These are phyloP conservation scores for Phytophthora colocasiae DNA, from an alignment of 352 stramenopile species.

Conservation along the genomic window DNA sequence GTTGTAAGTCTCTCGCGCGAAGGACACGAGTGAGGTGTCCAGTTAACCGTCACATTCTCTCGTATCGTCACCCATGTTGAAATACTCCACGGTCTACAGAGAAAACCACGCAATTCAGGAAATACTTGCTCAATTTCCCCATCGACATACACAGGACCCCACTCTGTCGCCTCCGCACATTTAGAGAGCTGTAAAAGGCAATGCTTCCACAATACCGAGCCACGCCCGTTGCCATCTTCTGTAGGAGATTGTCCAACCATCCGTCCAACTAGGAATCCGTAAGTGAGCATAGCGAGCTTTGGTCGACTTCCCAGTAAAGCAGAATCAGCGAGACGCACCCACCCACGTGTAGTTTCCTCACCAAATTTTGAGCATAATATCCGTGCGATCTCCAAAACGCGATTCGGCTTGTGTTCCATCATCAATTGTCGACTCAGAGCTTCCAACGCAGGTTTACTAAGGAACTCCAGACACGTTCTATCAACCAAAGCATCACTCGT, in stretches of 20 bases:
- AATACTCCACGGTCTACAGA: slow-evolving; percentile 39
- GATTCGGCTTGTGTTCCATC: slow-evolving; percentile 28
- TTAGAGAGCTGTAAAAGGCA: slow-evolving; percentile 28
- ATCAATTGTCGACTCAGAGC: slow-evolving; percentile 41
- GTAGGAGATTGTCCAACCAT: slow-evolving; percentile 4
- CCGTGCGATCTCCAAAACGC: slow-evolving; percentile 39
- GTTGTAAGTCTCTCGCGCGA: slow-evolving; percentile 16
- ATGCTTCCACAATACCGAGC: slow-evolving; percentile 18
- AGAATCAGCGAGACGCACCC: slow-evolving; percentile 43
- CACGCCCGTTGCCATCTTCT: neutral
- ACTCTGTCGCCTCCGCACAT: slow-evolving; percentile 42
- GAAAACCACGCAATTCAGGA: slow-evolving; percentile 13
- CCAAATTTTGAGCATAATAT: slow-evolving; percentile 27
- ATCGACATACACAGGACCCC: slow-evolving; percentile 38
- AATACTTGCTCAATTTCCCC: slow-evolving; percentile 42
- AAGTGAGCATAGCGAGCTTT: slow-evolving; percentile 55
- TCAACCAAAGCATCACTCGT: slow-evolving; percentile 40
- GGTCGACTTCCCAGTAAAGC: slow-evolving; percentile 23
- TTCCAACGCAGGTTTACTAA: slow-evolving; percentile 42
- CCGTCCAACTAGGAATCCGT: slow-evolving; percentile 21
- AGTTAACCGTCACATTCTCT: slow-evolving; percentile 4
- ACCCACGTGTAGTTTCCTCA: slow-evolving; percentile 30
- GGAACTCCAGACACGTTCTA: slow-evolving; percentile 8
- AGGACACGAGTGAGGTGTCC: slow-evolving; percentile 14
- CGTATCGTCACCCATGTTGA: slow-evolving; percentile 18